Evolutionary conservation across 2,329 filamentous ascomycete species (phyloP), one percentile per base, ranked within the genome.

Genomic region (Ustulina deusta): DNA sequence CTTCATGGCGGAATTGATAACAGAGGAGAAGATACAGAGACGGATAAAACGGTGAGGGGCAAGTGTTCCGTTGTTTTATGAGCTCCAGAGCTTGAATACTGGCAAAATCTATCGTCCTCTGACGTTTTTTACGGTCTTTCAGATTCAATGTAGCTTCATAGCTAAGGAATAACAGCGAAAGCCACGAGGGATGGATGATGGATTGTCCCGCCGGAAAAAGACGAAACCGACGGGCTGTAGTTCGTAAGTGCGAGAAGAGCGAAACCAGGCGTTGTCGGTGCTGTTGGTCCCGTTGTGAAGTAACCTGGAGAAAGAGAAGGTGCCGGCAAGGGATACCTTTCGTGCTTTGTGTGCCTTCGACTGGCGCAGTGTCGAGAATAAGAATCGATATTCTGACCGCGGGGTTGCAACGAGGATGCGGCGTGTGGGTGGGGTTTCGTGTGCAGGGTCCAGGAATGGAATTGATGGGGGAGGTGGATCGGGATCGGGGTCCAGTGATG

Each of bases 1-100:
- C 79, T 86, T 88, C 83, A 88, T 87, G 76, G 72, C 83, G 76
- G 36, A 68, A 71, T 69, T 48, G 56, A 54, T 66, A 51, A 65
- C 61, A 67, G 60, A 68, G 61, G 46, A 32, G n/a, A 20, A 34
- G 27, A 38, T 40, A 17, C 25, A 44, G 54, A 54, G 42, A 42
- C 49, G 59, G 61, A 63, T 54, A 58, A 49, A 25, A 13, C 54
- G 34, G 40, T 11, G 38, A 49, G 58, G 46, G 27, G 49, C 22
- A 20, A 11, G 46, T 7, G 1, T 52, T 32, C 6, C 27, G 34
- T 20, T 25, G 40, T 25, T 36, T 27, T 55, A 38, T 20, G 27
- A 44, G 44, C 44, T 29, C 29, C 48, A 15, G 36, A 40, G 65
- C 54, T 59, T 38, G 25, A 11, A 34, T 27, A 25, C 15, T 32